These are phyloP conservation scores for Mortierella alpina DNA, from an alignment of 192 early-diverging fungal genomes.

Conservation along the genomic window DNA sequence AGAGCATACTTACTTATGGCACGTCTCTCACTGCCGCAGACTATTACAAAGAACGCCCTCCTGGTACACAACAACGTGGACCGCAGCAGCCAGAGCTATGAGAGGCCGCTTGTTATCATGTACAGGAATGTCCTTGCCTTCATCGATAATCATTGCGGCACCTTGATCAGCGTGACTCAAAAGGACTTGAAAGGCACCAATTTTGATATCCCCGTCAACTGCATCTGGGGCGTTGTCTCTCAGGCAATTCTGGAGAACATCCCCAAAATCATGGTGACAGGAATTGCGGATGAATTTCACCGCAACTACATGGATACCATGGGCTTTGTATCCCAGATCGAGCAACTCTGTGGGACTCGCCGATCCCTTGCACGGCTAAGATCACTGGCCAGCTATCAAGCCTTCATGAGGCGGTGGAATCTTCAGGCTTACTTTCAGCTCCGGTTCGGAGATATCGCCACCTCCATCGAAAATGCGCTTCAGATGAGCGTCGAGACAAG, in stretches of 20 bases:
- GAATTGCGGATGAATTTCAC: constrained; percentile 78
- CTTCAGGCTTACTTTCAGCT: constrained; percentile 71
- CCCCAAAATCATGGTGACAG: constrained; percentile 67
- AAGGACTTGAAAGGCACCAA: constrained; percentile 67
- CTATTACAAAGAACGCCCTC: constrained; percentile 32
- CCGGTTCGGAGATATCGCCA: constrained; percentile 62
- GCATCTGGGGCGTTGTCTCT: constrained; percentile 66
- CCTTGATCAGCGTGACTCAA: constrained; percentile 66
- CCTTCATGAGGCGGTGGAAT: constrained; percentile 72
- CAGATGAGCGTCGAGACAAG: constrained; percentile 21
- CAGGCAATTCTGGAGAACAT: constrained; percentile 61
- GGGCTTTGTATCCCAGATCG: constrained; percentile 63
- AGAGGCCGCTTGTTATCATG: constrained; percentile 60
- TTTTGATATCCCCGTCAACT: constrained; percentile 72
- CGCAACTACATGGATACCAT: constrained; percentile 70
- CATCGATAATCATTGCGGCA: constrained; percentile 56
- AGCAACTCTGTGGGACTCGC: constrained; percentile 55
- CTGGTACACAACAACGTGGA: not conserved
- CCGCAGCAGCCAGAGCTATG: not conserved
- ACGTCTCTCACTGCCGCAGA: not conserved
- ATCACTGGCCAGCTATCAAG: constrained; percentile 59
- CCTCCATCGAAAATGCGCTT: constrained; percentile 54
- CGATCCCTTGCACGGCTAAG: constrained; percentile 62
- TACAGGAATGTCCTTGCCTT: constrained; percentile 69
- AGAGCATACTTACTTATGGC: too few species aligned